Evolutionary conservation across 331 rosid genomes (phyloP).

Genomic region (Cydonia oblonga): DNA sequence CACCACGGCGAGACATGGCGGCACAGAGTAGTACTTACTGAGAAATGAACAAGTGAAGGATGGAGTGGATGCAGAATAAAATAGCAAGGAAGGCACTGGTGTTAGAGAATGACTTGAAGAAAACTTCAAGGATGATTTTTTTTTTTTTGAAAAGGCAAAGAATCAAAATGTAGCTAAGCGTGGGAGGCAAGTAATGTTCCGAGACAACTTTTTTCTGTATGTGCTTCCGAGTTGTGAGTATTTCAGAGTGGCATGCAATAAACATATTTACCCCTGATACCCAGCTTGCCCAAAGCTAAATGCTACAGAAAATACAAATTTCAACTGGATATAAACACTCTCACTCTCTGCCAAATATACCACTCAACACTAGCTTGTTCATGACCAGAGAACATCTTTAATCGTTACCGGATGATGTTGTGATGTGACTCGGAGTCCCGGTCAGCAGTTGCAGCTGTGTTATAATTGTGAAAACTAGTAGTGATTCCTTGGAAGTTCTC

Average conservation of each 20-base stretch:
- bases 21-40: background rate
- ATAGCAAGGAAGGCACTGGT: constrained; percentile 12
- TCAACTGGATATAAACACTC: background rate
- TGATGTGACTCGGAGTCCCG: background rate
- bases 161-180: constrained; percentile 35
- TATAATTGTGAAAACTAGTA: background rate
- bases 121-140: constrained; percentile 64
- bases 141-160: constrained; percentile 40
- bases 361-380: background rate
- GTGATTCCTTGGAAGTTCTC: background rate
- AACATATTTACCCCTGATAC: background rate
- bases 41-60: background rate
- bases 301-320: background rate
- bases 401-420: background rate
- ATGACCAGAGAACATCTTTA: background rate
- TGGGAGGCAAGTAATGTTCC: constrained; percentile 37
- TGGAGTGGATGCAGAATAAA: background rate
- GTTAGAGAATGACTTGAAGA: constrained; percentile 54
- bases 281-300: background rate
- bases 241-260: background rate
- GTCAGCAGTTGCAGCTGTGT: background rate
- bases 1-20: constrained; percentile 28
- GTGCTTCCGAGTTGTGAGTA: background rate
- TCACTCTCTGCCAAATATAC: background rate
- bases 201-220: constrained; percentile 3